phyloP scores from a whole-genome alignment of 73 alveolate genomes.

The Effrenium voratum region DNA sequence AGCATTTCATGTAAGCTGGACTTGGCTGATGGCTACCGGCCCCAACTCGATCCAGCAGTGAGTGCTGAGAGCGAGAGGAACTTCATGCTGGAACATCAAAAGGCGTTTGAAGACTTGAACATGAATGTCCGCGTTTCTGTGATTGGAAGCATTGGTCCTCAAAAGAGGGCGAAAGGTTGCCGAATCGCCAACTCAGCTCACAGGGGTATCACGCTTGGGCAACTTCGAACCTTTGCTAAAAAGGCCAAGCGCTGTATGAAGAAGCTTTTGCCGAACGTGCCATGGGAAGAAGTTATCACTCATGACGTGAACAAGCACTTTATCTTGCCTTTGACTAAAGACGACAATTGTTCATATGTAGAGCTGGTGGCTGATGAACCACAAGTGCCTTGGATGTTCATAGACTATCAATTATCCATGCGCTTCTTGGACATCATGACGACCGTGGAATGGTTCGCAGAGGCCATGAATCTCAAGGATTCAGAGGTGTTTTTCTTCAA shows the following conservation, averaged over 20 bases:
- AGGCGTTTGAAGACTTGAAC: background rate
- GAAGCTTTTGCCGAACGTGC: background rate
- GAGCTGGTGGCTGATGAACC: slow-evolving; percentile 11
- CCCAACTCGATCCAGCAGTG: background rate
- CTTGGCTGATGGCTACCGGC: background rate
- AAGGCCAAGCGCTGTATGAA: background rate
- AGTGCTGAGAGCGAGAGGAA: background rate
- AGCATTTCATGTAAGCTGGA: background rate
- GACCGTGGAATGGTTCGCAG: background rate
- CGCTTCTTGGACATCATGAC: background rate
- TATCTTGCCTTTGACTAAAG: background rate
- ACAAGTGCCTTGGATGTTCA: background rate
- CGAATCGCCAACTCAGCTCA: background rate
- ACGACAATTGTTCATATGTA: background rate
- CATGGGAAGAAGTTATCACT: background rate
- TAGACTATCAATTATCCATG: background rate
- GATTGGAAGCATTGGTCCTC: background rate
- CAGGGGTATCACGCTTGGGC: background rate
- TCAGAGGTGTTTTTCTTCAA: background rate
- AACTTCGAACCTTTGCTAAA: background rate
- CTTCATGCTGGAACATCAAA: background rate
- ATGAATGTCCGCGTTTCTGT: background rate
- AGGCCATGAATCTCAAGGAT: background rate
- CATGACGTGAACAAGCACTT: background rate
- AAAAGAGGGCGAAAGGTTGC: background rate